Conservation (phyloP, 768 basidiomycete species). For the Gymnopilus junonius region DNA sequence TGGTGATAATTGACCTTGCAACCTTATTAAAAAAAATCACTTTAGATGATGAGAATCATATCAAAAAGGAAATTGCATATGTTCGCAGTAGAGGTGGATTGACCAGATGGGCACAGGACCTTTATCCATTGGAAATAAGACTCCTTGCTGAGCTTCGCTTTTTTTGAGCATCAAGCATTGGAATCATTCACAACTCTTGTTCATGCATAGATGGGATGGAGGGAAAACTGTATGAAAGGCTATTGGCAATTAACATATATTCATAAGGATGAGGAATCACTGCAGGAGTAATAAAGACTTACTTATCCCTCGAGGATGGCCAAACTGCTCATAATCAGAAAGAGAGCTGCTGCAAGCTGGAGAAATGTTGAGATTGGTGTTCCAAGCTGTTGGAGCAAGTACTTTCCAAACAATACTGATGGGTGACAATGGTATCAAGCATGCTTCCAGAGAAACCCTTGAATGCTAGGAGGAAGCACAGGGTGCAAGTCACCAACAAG, state of each 20-base stretch:
- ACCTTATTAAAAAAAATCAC: background rate
- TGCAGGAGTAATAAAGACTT: too few relatives aligned
- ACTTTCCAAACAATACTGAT: background rate
- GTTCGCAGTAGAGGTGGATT: background rate
- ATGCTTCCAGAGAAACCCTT: background rate
- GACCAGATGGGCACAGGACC: background rate
- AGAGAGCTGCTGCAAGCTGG: background rate
- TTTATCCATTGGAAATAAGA: background rate
- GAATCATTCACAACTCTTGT: background rate
- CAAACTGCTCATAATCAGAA: too few relatives aligned
- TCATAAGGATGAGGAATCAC: too few relatives aligned
- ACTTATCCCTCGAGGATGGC: too few relatives aligned
- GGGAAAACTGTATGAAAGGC: too few relatives aligned
- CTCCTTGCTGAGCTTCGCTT: background rate
- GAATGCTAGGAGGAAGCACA: background rate
- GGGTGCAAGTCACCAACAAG: background rate
- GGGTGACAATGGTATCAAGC: background rate
- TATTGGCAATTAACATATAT: too few relatives aligned
- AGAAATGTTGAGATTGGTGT: background rate
- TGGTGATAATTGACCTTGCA: slow-evolving; percentile 11
- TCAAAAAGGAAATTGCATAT: background rate
- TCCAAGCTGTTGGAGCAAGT: background rate
- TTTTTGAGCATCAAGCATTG: background rate
- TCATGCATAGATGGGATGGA: too few relatives aligned
- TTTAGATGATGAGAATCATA: background rate